Conservation (phyloP, 2,329 filamentous ascomycete genomes). For the Aspergillus viridinutans region DNA sequence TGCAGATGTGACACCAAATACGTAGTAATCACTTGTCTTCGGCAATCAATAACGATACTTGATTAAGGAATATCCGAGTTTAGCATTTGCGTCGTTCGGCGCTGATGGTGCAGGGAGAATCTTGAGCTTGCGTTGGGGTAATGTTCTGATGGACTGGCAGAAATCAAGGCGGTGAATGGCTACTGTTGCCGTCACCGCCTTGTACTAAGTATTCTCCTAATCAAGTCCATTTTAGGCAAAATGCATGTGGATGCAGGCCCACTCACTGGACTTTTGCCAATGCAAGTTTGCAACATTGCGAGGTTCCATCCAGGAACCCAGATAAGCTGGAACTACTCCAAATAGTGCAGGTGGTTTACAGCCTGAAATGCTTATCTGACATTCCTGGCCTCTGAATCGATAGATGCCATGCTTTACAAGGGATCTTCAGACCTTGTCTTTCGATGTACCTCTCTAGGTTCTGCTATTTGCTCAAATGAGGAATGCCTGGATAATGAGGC, state of each 20-base stretch:
- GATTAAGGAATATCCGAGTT: neutral
- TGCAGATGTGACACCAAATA: neutral
- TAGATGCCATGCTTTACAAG: neutral
- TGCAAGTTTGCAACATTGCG: neutral
- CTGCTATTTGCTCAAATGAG: neutral
- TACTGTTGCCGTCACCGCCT: neutral
- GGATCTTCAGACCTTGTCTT: neutral
- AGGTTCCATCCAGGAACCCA: neutral
- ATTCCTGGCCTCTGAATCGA: neutral
- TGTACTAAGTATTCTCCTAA: neutral
- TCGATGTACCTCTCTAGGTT: neutral
- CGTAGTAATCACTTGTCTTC: neutral
- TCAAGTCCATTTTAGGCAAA: constrained; percentile 3
- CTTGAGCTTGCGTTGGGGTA: neutral
- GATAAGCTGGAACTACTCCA: neutral
- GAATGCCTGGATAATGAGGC: neutral
- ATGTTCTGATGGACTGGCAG: neutral
- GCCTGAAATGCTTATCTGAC: neutral
- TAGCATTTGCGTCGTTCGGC: neutral
- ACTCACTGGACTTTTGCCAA: neutral
- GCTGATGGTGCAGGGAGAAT: neutral
- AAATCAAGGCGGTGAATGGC: neutral
- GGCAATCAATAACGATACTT: neutral
- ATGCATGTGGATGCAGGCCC: constrained; percentile 1
- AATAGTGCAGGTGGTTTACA: neutral